Evolutionary conservation across 73 alveolate species (phyloP), one percentile per base, ranked within the genome.

Genomic region (Paramecium caudatum): DNA sequence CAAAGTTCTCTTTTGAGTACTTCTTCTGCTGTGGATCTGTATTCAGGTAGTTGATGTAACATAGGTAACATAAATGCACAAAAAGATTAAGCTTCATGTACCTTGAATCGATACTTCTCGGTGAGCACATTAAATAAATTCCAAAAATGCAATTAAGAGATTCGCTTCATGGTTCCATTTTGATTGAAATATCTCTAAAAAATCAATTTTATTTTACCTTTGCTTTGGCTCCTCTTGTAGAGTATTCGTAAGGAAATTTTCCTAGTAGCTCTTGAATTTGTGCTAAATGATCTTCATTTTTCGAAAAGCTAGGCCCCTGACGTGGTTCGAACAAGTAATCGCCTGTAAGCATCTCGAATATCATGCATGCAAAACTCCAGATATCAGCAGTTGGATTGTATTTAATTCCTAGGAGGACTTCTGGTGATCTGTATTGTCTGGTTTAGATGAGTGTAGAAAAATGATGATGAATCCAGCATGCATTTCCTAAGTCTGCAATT

Each of bases 331-430:
- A 97, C 33, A 97, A 91, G 91, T 93, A 97, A 86, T 96, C 99
- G 21, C 99, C 99, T n/a, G 99, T 97, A 10, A 96, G 82, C 96
- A 97, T 82, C 90, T 96, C 99, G 78, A 97, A 95, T 13, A 96
- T 92, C 92, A 97, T 96, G 91, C 99, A 96, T 5, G 98, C 99
- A 61, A 97, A 96, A 82, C 98, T 92, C 99, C 99, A 97, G 36
- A 97, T 92, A 91, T 97, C 99, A 3, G 98, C 98, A 9, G 97
- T 93, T 49, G 96, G 93, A 82, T 95, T 93, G 82, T 97, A 97
- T 48, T 91, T 93, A 27, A 95, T 94, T 33, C 99, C 99, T 48
- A 97, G 91, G 39, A 97, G 91, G 12, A 91, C 91, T 91, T 90
- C 95, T 4, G 94, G 95, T 16, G 94, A 82, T 33, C 95, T 50